Conservation (phyloP, 768 basidiomycete genomes). For the Lactarius trivialis region DNA sequence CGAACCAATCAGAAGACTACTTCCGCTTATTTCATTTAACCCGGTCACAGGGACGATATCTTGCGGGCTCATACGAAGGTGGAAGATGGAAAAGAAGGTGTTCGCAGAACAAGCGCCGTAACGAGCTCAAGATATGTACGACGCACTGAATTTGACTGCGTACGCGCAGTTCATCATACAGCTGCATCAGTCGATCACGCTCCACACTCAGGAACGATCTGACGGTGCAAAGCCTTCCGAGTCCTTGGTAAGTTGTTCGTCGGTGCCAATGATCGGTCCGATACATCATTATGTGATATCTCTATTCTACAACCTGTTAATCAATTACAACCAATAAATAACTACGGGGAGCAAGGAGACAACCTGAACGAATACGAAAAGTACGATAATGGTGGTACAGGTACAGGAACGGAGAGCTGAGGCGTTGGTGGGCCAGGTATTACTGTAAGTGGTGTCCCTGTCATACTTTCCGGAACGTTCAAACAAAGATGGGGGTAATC, state of each 20-base stretch:
- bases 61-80: slow-evolving; percentile 8
- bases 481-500: not conserved
- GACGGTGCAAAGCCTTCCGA: not conserved
- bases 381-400: not conserved
- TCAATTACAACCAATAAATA: not conserved
- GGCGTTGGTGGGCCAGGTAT: not conserved
- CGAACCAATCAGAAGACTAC: slow-evolving; percentile 11
- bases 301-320: not conserved
- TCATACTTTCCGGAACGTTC: not conserved
- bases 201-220: not conserved
- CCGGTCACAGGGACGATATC: slow-evolving; percentile 3
- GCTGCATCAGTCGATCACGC: not conserved
- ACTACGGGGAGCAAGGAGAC: not conserved
- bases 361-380: not conserved
- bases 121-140: not conserved
- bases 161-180: not conserved
- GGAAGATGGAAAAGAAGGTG: not conserved
- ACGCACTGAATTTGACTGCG: no score
- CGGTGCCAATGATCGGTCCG: not conserved
- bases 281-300: not conserved
- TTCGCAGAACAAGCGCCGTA: not conserved
- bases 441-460: not conserved
- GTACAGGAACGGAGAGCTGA: not conserved
- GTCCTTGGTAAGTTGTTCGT: not conserved
- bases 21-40: not conserved